These are phyloP conservation scores for Dactylellina cionopaga DNA, from an alignment of 2,329 filamentous ascomycete species.

Conservation along the genomic window DNA sequence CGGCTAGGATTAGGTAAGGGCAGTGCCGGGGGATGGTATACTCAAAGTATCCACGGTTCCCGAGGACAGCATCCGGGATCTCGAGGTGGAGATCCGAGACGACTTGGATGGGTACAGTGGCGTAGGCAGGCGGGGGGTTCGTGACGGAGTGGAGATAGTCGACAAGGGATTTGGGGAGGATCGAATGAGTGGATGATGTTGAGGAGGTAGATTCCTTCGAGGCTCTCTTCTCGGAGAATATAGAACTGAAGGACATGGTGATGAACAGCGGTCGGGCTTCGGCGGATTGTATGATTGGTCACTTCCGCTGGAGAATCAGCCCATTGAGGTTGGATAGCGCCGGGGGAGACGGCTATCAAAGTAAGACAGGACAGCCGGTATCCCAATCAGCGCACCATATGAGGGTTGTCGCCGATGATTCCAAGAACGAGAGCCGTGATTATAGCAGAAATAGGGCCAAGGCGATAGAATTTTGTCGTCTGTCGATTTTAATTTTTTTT, in stretches of 20 bases:
- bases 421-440: background rate
- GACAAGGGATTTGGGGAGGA: conserved; percentile 50
- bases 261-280: conserved; percentile 11
- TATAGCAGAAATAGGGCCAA: too few species aligned
- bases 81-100: conserved; percentile 68
- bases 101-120: conserved; percentile 59
- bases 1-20: conserved; percentile 64
- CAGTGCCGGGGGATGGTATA: conserved; percentile 62
- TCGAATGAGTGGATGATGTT: conserved; percentile 43
- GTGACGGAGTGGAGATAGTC: conserved; percentile 51
- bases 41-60: conserved; percentile 58
- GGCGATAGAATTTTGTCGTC: too few species aligned
- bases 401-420: conserved; percentile 9
- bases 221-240: conserved; percentile 51
- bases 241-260: conserved; percentile 52
- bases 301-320: conserved; percentile 44
- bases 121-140: conserved; percentile 45
- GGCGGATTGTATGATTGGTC: conserved; percentile 48
- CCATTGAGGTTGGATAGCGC: conserved; percentile 43
- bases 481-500: conserved; percentile 38
- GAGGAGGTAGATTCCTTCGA: conserved; percentile 49
- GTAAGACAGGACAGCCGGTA: conserved; percentile 37
- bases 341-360: conserved; percentile 31
- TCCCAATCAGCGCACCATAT: conserved; percentile 33
- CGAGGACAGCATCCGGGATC: conserved; percentile 60